Evolutionary conservation across 306 rosid genomes (phyloP), one percentile per base, ranked within the genome.

Genomic region (Erythrophleum fordii): DNA sequence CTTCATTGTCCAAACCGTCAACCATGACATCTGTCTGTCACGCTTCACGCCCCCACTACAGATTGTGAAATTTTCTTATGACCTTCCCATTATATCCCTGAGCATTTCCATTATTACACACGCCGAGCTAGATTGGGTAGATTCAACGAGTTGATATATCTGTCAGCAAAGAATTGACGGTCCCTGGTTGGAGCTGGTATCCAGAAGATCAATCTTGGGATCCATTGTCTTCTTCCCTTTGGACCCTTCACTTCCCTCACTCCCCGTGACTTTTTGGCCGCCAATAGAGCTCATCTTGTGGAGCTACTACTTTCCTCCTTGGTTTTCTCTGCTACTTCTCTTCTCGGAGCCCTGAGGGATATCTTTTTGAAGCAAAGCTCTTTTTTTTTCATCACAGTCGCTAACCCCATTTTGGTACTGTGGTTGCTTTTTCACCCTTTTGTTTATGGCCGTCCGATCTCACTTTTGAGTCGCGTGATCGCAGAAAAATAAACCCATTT

Each of bases 221-320:
- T 84, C 69, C 85, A 72, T 66, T 77, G 61, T 81, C 75, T 68
- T 55, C 61, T 55, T 42, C 35, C 23, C 31, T 39, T n/a, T 39
- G 72, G 72, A 66, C 23, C 82, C 64, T 16, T 81, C 76, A 18
- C 68, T 18, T 51, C 25, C 25, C 16, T 9, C 26, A 25, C 68
- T 65, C 69, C 78, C 51, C 17, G 4, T 72, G 60, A 69, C 61
- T 76, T 53, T 70, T 76, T 84, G 67, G 77, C 77, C 78, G 8
- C 86, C 89, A 83, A 68, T 83, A 65, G 49, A 78, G 88, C 72
- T 85, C 81, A 46, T 84, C 88, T 92, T 77, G 76, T 46, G 17
- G 35, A 56, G 81, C 82, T 69, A 35, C 60, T 75, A 60, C 76
- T 82, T 66, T 78, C 53, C 45, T 76, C 56, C 60, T 53, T 77